These are phyloP conservation scores for Xylariaceae sp. DNA, from an alignment of 2,329 filamentous ascomycete species.

Conservation along the genomic window DNA sequence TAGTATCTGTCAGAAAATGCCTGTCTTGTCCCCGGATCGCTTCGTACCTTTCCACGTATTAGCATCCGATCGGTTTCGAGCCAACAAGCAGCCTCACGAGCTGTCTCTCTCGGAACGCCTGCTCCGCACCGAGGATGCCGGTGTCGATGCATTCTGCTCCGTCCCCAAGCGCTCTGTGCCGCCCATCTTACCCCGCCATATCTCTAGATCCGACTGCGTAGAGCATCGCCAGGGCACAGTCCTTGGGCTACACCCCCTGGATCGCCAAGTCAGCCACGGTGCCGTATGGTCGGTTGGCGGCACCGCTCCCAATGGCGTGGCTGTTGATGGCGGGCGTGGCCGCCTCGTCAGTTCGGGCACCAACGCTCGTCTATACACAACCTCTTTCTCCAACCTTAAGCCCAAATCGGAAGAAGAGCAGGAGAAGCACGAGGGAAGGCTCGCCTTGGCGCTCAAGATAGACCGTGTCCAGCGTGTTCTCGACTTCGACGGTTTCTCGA, in stretches of 20 bases:
- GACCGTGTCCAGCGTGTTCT: conserved; percentile 66
- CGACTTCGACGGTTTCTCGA: conserved; percentile 42
- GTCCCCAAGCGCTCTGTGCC: conserved; percentile 31
- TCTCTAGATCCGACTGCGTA: conserved; percentile 30
- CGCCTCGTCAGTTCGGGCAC: conserved; percentile 64
- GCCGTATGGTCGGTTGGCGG: conserved; percentile 76
- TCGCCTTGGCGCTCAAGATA: conserved; percentile 79
- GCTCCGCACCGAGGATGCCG: conserved; percentile 39
- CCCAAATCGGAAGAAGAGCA: conserved; percentile 54
- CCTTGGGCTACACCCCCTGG: conserved; percentile 29
- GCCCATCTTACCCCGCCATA: conserved; percentile 27
- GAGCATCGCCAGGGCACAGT: conserved; percentile 30
- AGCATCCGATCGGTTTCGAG: conserved; percentile 43
- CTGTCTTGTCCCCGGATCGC: conserved; percentile 40
- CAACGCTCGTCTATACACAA: conserved; percentile 62
- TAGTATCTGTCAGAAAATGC: conserved; percentile 26
- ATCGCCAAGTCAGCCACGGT: conserved; percentile 58
- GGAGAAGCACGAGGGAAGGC: conserved; percentile 65
- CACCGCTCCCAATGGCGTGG: conserved; percentile 46
- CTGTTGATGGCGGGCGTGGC: conserved; percentile 60
- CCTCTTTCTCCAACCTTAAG: conserved; percentile 43
- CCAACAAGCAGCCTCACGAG: conserved; percentile 40
- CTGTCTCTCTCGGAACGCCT: conserved; percentile 44
- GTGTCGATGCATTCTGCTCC: conserved; percentile 43
- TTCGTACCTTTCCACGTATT: conserved; percentile 47